phyloP scores from a whole-genome alignment of 495 filamentous ascomycete species.

The Penicillium antarcticum region DNA sequence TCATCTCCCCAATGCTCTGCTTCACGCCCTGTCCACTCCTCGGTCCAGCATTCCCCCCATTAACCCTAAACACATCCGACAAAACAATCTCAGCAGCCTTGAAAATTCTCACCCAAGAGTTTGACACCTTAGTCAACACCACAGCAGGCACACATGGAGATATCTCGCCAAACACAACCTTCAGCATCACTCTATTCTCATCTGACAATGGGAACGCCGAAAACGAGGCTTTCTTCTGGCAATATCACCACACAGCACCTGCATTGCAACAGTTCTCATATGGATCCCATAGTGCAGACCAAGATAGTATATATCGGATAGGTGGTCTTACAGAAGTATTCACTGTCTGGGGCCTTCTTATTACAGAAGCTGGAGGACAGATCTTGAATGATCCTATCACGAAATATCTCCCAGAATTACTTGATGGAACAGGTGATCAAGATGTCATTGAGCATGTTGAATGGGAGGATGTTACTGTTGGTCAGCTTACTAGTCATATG shows the following conservation, averaged over 20 bases:
- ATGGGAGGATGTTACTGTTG: slow-evolving; percentile 40
- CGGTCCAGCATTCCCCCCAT: slow-evolving; percentile 46
- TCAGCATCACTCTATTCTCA: slow-evolving; percentile 52
- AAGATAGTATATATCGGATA: slow-evolving; percentile 43
- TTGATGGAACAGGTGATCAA: background rate
- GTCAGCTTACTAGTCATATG: slow-evolving; percentile 43
- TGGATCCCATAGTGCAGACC: slow-evolving; percentile 26
- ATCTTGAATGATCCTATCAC: slow-evolving; percentile 44
- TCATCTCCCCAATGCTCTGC: slow-evolving; percentile 9
- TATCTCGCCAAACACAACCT: slow-evolving; percentile 31
- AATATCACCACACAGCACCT: slow-evolving; percentile 47
- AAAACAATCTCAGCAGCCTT: background rate
- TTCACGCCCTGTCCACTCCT: slow-evolving; percentile 45
- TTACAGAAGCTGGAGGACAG: slow-evolving; percentile 35
- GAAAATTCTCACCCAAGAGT: slow-evolving; percentile 4
- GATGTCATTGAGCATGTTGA: slow-evolving; percentile 20
- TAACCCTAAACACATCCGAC: slow-evolving; percentile 33
- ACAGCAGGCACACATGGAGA: slow-evolving; percentile 10
- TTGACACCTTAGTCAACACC: slow-evolving; percentile 8
- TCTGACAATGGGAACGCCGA: slow-evolving; percentile 23
- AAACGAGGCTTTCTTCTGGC: slow-evolving; percentile 34
- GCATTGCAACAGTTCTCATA: slow-evolving; percentile 22
- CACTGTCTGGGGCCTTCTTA: slow-evolving; percentile 42
- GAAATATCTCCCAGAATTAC: slow-evolving; percentile 51
- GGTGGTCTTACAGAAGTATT: slow-evolving; percentile 46